phyloP scores from a whole-genome alignment of 2,329 filamentous ascomycete genomes.

The Cladorrhinum sp. region DNA sequence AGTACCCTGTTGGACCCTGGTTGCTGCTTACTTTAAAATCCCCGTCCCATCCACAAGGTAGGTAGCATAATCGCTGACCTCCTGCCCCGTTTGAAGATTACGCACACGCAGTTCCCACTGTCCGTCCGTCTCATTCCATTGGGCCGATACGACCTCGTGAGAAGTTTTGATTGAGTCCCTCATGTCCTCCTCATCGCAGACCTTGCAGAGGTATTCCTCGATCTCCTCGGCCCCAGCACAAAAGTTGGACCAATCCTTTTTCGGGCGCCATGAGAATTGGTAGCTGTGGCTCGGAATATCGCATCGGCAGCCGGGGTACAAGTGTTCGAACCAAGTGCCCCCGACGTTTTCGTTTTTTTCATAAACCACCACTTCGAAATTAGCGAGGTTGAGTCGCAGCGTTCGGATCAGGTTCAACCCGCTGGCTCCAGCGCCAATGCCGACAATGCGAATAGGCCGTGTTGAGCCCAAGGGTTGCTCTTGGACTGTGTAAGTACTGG shows the following conservation, averaged over 20 bases:
- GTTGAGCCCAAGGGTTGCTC: slow-evolving; percentile 39
- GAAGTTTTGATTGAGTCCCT: slow-evolving; percentile 41
- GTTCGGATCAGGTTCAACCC: slow-evolving; percentile 46
- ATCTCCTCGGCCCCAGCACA: slow-evolving; percentile 56
- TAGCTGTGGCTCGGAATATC: slow-evolving; percentile 60
- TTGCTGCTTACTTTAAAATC: slow-evolving; percentile 49
- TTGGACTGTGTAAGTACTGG: slow-evolving; percentile 32
- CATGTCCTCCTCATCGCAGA: slow-evolving; percentile 49
- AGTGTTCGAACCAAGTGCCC: slow-evolving; percentile 58
- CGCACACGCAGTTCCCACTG: slow-evolving; percentile 42
- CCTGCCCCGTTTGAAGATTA: slow-evolving; percentile 37
- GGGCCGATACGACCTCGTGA: slow-evolving; percentile 42
- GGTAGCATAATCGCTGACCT: slow-evolving; percentile 45
- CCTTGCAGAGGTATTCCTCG: slow-evolving; percentile 47
- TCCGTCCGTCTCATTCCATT: slow-evolving; percentile 43
- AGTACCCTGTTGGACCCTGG: neutral
- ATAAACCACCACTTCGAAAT: slow-evolving; percentile 49
- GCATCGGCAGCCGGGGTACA: slow-evolving; percentile 56
- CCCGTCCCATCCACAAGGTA: slow-evolving; percentile 51
- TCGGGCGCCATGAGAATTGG: slow-evolving; percentile 59
- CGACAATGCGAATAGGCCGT: slow-evolving; percentile 42
- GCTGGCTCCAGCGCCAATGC: slow-evolving; percentile 44
- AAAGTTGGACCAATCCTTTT: slow-evolving; percentile 57
- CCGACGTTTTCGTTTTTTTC: slow-evolving; percentile 55
- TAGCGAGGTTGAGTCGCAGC: slow-evolving; percentile 40